Conservation (phyloP, 2,329 filamentous ascomycete genomes). For the Sphaerulina vaccinii region DNA sequence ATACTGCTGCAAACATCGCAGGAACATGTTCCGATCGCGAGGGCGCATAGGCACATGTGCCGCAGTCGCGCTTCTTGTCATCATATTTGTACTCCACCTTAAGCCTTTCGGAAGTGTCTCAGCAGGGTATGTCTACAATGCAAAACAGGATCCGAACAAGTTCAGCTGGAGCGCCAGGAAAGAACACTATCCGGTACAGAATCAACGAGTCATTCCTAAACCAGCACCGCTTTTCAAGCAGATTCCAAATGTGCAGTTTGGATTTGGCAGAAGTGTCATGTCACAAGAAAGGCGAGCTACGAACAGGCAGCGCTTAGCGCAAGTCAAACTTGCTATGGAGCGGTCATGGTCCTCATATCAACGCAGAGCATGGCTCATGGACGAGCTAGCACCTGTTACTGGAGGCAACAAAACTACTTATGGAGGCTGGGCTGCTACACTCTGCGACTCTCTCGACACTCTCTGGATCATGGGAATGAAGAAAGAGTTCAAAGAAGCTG, state of each 20-base stretch:
- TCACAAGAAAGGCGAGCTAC: slow-evolving; percentile 6
- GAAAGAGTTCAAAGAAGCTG: slow-evolving; percentile 64
- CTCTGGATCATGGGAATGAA: slow-evolving; percentile 70
- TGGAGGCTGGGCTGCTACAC: slow-evolving; percentile 84
- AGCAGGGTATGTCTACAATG: background rate
- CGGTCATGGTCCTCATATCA: slow-evolving; percentile 81
- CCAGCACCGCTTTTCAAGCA: background rate
- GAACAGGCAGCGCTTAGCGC: slow-evolving; percentile 16
- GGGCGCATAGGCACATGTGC: slow-evolving; percentile 10
- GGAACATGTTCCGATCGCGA: slow-evolving; percentile 9
- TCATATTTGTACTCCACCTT: slow-evolving; percentile 17
- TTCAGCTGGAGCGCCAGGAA: slow-evolving; percentile 20
- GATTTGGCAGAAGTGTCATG: slow-evolving; percentile 3
- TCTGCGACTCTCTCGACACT: slow-evolving; percentile 74
- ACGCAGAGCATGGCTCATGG: slow-evolving; percentile 76
- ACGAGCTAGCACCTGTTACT: slow-evolving; percentile 71
- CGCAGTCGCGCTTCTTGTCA: slow-evolving; percentile 8
- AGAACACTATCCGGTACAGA: slow-evolving; percentile 18
- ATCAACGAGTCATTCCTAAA: slow-evolving; percentile 12
- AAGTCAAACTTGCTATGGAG: slow-evolving; percentile 70
- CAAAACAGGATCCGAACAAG: background rate
- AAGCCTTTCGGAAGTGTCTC: background rate
- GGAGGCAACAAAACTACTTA: slow-evolving; percentile 73
- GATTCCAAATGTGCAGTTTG: slow-evolving; percentile 19
- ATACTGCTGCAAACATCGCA: too few species aligned